Percentiles rank a stretch among this genome's conserved stretches.
These are phyloP conservation scores for Abelmoschus esculentus DNA, from an alignment of 345 rosid species.

Conservation along the genomic window DNA sequence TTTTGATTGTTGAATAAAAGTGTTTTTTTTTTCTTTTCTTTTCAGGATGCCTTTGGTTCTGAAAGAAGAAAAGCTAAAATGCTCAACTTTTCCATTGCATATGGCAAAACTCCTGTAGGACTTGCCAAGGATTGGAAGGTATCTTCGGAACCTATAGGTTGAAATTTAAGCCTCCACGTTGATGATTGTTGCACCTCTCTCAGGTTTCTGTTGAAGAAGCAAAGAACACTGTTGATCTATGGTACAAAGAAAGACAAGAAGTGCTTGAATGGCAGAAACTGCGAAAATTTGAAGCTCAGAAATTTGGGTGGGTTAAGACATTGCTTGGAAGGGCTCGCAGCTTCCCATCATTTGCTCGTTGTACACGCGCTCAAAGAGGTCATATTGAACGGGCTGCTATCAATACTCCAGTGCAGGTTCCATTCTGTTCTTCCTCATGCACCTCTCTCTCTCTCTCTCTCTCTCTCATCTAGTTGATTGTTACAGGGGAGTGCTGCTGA, in stretches of 20 bases:
- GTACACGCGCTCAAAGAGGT: conserved; percentile 35
- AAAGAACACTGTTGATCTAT: conserved; percentile 64
- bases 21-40: conserved; percentile 43
- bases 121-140: conserved; percentile 98
- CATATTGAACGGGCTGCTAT: conserved; percentile 89
- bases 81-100: conserved; percentile 97
- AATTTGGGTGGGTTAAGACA: conserved; percentile 39
- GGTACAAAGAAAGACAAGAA: conserved; percentile 89
- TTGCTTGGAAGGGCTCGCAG: conserved; percentile 73
- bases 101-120: conserved; percentile 87
- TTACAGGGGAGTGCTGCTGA: conserved; percentile 97
- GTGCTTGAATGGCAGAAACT: conserved; percentile 76
- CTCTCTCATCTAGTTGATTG: conserved; percentile 4
- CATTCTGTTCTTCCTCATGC: conserved; percentile 8
- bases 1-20: conserved; percentile 46
- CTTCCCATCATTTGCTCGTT: conserved; percentile 37
- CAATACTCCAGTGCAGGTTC: conserved; percentile 92
- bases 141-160: conserved; percentile 11
- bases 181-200: conserved; percentile 1
- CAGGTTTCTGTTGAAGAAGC: conserved; percentile 87
- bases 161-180: neutral
- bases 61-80: conserved; percentile 95
- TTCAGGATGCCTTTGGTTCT: conserved; percentile 76
- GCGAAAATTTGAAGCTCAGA: conserved; percentile 58
- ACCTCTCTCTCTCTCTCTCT: neutral